These are phyloP conservation scores for Lactarius quietus DNA, from an alignment of 768 basidiomycete species.

Conservation along the genomic window DNA sequence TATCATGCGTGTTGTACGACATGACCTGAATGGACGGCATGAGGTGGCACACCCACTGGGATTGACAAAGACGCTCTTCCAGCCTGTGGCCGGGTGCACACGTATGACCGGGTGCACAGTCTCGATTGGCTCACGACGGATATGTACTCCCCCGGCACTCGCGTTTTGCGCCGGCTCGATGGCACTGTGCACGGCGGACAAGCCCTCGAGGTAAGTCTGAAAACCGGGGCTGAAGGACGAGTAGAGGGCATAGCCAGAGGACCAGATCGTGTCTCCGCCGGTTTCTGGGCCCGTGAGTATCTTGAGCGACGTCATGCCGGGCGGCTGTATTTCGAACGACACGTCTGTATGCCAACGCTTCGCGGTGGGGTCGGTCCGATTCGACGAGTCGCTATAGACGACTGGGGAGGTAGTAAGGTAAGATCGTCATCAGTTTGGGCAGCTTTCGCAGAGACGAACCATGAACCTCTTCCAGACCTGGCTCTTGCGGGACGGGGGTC, in stretches of 20 bases:
- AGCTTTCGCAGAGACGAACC: slow-evolving; percentile 37
- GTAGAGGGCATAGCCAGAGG: slow-evolving; percentile 51
- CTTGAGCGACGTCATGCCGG: slow-evolving; percentile 73
- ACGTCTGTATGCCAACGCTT: slow-evolving; percentile 88
- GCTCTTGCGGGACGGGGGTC: slow-evolving; percentile 65
- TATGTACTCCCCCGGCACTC: slow-evolving; percentile 4
- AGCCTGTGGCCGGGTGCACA: slow-evolving; percentile 80
- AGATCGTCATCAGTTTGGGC: slow-evolving; percentile 3
- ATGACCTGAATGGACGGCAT: too few species aligned
- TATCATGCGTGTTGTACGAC: too few species aligned
- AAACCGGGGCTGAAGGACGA: slow-evolving; percentile 55
- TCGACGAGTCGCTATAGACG: slow-evolving; percentile 64
- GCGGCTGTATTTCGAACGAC: slow-evolving; percentile 80
- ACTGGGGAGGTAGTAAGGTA: slow-evolving; percentile 37
- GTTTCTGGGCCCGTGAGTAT: slow-evolving; percentile 64
- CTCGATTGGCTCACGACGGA: slow-evolving; percentile 24
- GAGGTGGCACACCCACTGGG: slow-evolving; percentile 47
- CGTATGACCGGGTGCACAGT: slow-evolving; percentile 73
- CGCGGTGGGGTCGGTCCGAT: slow-evolving; percentile 57
- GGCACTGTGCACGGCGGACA: slow-evolving; percentile 54
- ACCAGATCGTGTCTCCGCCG: slow-evolving; percentile 37
- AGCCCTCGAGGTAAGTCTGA: slow-evolving; percentile 53
- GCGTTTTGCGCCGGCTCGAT: slow-evolving; percentile 39
- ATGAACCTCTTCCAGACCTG: slow-evolving; percentile 76
- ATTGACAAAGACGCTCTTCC: slow-evolving; percentile 82